phyloP scores from a whole-genome alignment of 352 stramenopile genomes.

The Nothophytophthora sp. region DNA sequence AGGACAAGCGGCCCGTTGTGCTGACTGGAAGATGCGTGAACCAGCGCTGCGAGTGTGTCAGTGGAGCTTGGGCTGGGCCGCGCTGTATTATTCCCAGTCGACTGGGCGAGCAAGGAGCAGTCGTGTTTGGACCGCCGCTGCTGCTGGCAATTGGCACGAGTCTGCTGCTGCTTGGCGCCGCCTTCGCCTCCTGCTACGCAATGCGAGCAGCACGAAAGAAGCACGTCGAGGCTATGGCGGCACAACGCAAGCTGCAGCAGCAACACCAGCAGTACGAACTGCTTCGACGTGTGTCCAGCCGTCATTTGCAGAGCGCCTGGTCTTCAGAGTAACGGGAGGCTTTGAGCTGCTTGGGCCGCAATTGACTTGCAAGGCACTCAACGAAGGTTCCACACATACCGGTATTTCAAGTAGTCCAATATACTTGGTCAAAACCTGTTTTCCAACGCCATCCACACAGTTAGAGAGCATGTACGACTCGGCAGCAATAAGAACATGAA shows the following conservation, averaged over 20 bases:
- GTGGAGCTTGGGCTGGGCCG: constrained; percentile 41
- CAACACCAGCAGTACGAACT: constrained; percentile 26
- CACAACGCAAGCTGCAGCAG: constrained; percentile 23
- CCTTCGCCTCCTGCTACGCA: constrained; percentile 15
- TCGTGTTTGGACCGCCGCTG: constrained; percentile 27
- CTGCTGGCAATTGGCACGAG: constrained; percentile 17
- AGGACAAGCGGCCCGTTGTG: constrained; percentile 3
- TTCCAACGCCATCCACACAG: neutral
- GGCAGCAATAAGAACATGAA: too few relatives aligned
- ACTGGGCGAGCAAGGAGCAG: constrained; percentile 1
- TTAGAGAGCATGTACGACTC: neutral
- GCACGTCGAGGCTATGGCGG: constrained; percentile 10
- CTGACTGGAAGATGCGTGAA: constrained; percentile 45
- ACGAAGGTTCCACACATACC: neutral
- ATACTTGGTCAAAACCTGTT: too few relatives aligned
- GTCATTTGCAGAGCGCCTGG: constrained; percentile 25
- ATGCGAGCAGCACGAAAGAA: constrained; percentile 17
- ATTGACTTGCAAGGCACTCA: neutral
- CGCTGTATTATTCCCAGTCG: constrained; percentile 41
- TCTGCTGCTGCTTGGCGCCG: constrained; percentile 11
- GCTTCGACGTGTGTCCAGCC: constrained; percentile 20
- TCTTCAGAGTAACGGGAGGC: constrained; percentile 2
- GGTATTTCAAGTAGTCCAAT: too few relatives aligned
- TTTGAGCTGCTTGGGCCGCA: neutral
- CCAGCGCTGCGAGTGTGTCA: constrained; percentile 36